These are phyloP conservation scores for Coelastrella sp. DNA, from an alignment of 139 green algal genomes.

Conservation along the genomic window DNA sequence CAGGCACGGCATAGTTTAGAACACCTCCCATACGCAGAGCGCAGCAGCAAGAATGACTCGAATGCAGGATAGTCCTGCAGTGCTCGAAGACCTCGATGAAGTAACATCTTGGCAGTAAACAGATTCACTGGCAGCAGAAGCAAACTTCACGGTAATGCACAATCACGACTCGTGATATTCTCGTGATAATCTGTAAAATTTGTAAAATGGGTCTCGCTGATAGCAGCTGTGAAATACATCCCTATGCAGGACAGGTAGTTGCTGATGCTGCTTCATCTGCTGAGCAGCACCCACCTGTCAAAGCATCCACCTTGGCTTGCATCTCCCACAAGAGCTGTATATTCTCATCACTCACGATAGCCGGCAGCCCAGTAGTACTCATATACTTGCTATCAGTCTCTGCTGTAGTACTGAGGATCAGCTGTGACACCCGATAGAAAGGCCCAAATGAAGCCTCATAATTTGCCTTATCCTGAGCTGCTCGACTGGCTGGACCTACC, in stretches of 20 bases:
- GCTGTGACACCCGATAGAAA: slow-evolving; percentile 92
- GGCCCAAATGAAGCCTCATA: slow-evolving; percentile 90
- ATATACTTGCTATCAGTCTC: slow-evolving; percentile 23
- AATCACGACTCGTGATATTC: too few species aligned
- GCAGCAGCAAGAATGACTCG: too few species aligned
- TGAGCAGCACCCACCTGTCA: slow-evolving; percentile 48
- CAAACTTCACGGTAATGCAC: too few species aligned
- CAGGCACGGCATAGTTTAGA: not conserved
- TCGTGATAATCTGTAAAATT: too few species aligned
- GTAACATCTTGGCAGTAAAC: too few species aligned
- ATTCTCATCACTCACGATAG: slow-evolving; percentile 72
- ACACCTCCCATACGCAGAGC: too few species aligned
- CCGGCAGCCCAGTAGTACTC: slow-evolving; percentile 56
- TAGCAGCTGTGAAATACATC: too few species aligned
- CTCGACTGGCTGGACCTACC: slow-evolving; percentile 76
- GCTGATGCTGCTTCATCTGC: not conserved
- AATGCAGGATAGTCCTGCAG: too few species aligned
- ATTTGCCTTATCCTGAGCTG: slow-evolving; percentile 64
- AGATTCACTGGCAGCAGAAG: too few species aligned
- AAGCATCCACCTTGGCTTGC: slow-evolving; percentile 74
- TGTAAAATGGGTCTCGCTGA: too few species aligned
- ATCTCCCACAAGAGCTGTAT: slow-evolving; percentile 85
- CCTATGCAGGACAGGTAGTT: not conserved
- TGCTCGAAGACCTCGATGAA: too few species aligned
- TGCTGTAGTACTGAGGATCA: slow-evolving; percentile 70